Base-by-base conservation (phyloP, 2,329 filamentous ascomycete genomes). In the Venturiaceae sp. region DNA sequence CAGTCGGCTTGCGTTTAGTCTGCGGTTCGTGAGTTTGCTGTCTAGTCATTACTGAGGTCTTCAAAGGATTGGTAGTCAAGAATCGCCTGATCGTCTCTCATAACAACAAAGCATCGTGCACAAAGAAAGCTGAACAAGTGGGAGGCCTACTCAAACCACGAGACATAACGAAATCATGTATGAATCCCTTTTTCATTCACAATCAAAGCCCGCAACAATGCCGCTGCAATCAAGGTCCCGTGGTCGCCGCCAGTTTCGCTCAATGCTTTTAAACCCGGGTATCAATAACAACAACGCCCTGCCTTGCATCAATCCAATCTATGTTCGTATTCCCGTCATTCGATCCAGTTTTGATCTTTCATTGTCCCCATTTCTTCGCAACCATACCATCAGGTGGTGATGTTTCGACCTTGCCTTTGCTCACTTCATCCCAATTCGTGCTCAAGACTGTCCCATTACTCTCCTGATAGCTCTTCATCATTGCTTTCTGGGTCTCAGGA, bases 401-500 rank as follows among this genome's bases (percentile, higher is more conserved):
- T 0, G 85, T 88, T 68, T 89, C 83, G 28, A 96, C 87, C 26
- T 75, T 86, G 19, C 83, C 83, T 62, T 79, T 81, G 55, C 83
- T 82, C 21, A 96, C 92, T 62, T 95, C 88, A 9, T 76, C 74
- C 94, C 94, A 99, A 69, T 92, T 90, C 0, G 94, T 99, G 72
- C 90, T 96, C 54, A 99, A 75, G 2, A 88, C 83, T 0, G 94
- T 99, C 4, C 94, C 94, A 65, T 95, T 94, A 72, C 92, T 96
- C 78, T 99, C 92, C 14, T 84, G 80, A 67, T 90, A 97, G 68
- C 90, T 95, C 82, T 99, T 99, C 84, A 95, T 90, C 94, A 99
- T 99, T 8, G 94, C 94, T 1, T 91, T 84, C 68, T 85, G 84
- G 60, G 90, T 89, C 65, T 99, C 92, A 0, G 86, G 83, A 53